Evolutionary conservation across 305 asterid species (phyloP), one percentile per base, ranked within the genome.

Genomic region (Fraxinus dipetala): DNA sequence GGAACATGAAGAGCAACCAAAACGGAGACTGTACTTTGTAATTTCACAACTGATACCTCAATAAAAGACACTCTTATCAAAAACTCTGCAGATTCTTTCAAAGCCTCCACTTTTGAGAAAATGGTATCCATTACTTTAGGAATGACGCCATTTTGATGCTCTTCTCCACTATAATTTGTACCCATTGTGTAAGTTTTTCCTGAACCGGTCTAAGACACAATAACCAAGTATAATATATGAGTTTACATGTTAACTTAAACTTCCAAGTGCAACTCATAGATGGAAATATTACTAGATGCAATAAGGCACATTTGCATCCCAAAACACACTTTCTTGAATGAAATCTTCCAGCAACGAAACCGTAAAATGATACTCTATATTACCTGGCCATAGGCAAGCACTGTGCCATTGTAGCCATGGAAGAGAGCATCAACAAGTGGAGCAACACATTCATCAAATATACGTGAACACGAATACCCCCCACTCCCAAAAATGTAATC

Each of bases 171-270:
- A 79, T 93, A 96, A 78, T 96, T 96, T n/a, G 99, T 96, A 2
- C 99, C 99, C 99, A 96, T 96, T 0, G 99, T 96, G 78, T 94
- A 96, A 0, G 99, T 96, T 87, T 96, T 96, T 10, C 99, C 99
- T 0, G 99, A 96, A n/a, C 99, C 99, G 13, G 99, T 96, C 99
- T 96, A 85, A 75, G 78, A 65, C 43, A 83, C 40, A 24, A 56
- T 72, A 28, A 43, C 11, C 73, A 79, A 78, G 72, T 54, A 36
- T 10, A 77, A 26, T 36, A 78, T 3, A 72, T 81, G 74, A 85
- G 79, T 13, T 14, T 73, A 6, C 45, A 63, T 38, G 31, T 79
- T 56, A 13, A 75, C 13, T 6, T 35, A 38, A 81, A 5, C 40
- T 82, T n/a, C 54, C 38, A 8, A 72, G 59, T 9, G 14, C 36